Evolutionary conservation across 1,284 basidiomycete species (phyloP).

Genomic region (Rhodotorula sp.): DNA sequence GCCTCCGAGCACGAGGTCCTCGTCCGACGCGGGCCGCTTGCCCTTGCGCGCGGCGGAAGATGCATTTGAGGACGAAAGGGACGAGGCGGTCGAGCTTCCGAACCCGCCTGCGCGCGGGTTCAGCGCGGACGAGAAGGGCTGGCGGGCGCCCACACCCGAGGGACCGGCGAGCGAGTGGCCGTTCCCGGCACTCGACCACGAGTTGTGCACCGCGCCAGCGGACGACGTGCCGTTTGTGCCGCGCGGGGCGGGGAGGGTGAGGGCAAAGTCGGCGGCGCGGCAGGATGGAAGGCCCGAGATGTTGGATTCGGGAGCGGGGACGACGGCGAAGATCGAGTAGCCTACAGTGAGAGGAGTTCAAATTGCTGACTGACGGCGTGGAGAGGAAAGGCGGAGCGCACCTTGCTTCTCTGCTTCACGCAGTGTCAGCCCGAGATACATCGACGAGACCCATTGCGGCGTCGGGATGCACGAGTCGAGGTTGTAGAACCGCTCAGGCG

Average conservation of each 20-base stretch:
- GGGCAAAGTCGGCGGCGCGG: constrained; percentile 66
- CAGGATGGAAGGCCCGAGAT: constrained; percentile 53
- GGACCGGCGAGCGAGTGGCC: constrained; percentile 13
- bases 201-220: not conserved
- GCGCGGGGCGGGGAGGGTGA: constrained; percentile 48
- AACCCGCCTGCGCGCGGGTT: not conserved
- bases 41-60: not conserved
- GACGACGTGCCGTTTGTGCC: not conserved
- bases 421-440: constrained; percentile 80
- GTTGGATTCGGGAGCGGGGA: constrained; percentile 51
- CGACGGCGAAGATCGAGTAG: constrained; percentile 82
- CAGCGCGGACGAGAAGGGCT: not conserved
- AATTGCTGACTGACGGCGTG: too few relatives aligned
- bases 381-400: not conserved
- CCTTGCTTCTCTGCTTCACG: constrained; percentile 69
- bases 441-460: constrained; percentile 80
- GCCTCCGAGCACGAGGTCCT: not conserved
- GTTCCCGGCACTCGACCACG: not conserved
- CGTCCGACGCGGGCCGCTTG: constrained; percentile 9
- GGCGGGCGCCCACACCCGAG: not conserved
- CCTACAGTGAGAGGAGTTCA: constrained; percentile 58
- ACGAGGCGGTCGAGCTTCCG: not conserved
- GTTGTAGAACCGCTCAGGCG: constrained; percentile 72
- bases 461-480: constrained; percentile 72
- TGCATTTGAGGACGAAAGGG: too few relatives aligned